These are phyloP conservation scores for Fistulinella staudtii DNA, from an alignment of 1,284 basidiomycete genomes.

Conservation along the genomic window DNA sequence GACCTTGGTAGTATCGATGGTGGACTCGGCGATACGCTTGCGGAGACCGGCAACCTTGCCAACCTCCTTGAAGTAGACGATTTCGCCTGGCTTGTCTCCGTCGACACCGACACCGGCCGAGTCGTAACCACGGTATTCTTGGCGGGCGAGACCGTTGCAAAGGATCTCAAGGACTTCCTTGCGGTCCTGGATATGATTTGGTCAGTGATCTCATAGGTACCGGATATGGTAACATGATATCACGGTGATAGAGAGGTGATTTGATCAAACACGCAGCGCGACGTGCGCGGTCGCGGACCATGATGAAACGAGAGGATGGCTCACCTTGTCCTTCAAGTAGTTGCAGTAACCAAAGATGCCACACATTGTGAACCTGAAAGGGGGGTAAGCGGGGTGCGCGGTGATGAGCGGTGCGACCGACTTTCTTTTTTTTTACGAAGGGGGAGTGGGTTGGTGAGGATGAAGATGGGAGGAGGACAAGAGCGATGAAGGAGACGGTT, in stretches of 20 bases:
- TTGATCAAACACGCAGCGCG: too few relatives aligned
- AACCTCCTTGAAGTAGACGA: constrained; percentile 95
- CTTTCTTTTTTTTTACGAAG: constrained; percentile 10
- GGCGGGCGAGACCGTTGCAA: constrained; percentile 87
- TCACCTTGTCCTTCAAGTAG: constrained; percentile 87
- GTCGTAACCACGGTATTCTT: constrained; percentile 99
- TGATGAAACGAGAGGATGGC: constrained; percentile 28
- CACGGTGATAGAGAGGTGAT: neutral
- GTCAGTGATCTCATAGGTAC: neutral
- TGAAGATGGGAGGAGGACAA: constrained; percentile 26
- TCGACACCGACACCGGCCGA: constrained; percentile 95
- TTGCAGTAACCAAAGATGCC: constrained; percentile 97
- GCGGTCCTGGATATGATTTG: constrained; percentile 84
- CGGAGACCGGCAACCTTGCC: constrained; percentile 96
- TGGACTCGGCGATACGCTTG: constrained; percentile 82
- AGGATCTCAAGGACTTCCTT: constrained; percentile 92
- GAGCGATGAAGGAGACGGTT: constrained; percentile 10
- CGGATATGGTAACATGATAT: constrained; percentile 17
- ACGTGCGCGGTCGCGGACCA: too few relatives aligned
- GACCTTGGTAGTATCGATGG: constrained; percentile 77
- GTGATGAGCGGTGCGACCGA: constrained; percentile 13
- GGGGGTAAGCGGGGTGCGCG: constrained; percentile 1
- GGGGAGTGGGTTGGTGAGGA: constrained; percentile 9
- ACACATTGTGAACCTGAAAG: constrained; percentile 58
- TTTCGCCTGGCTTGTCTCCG: constrained; percentile 79